A percentile compares a stretch with the other conserved stretches of the same genome.
Conservation (phyloP, 805 yeast genomes). For the Nakazawaea anatomiae region DNA sequence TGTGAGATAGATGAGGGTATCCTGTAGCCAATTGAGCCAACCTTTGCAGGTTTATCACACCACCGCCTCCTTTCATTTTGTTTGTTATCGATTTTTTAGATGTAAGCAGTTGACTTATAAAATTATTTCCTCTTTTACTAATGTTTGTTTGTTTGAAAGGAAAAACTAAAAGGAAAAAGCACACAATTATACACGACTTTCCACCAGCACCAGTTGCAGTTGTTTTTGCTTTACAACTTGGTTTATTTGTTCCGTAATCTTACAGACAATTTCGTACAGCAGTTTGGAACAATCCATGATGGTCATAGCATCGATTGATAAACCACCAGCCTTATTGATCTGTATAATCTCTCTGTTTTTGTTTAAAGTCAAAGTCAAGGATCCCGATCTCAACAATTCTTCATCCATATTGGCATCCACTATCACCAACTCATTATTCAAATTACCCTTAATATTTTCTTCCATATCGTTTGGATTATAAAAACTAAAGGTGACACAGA, state of each 20-base stretch:
- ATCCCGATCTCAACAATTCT: constrained; percentile 71
- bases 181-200: background rate
- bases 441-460: constrained; percentile 64
- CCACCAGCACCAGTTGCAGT: background rate
- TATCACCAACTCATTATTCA: constrained; percentile 52
- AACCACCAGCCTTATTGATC: constrained; percentile 83
- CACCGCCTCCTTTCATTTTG: background rate
- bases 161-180: background rate
- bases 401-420: constrained; percentile 77
- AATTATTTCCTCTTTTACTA: background rate
- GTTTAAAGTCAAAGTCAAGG: constrained; percentile 79
- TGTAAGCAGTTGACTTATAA: background rate
- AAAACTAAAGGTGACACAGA: constrained; percentile 85
- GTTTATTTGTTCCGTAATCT: constrained; percentile 59
- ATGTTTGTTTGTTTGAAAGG: background rate
- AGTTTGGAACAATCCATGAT: constrained; percentile 63
- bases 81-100: background rate
- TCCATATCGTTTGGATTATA: constrained; percentile 63
- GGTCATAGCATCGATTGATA: constrained; percentile 67
- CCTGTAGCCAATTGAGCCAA: background rate
- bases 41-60: background rate
- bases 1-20: constrained; percentile 16
- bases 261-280: constrained; percentile 60
- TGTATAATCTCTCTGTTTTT: constrained; percentile 90
- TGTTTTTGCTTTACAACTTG: constrained; percentile 33